phyloP scores from a whole-genome alignment of 2,329 filamentous ascomycete genomes.

The Cladorrhinum sp. region DNA sequence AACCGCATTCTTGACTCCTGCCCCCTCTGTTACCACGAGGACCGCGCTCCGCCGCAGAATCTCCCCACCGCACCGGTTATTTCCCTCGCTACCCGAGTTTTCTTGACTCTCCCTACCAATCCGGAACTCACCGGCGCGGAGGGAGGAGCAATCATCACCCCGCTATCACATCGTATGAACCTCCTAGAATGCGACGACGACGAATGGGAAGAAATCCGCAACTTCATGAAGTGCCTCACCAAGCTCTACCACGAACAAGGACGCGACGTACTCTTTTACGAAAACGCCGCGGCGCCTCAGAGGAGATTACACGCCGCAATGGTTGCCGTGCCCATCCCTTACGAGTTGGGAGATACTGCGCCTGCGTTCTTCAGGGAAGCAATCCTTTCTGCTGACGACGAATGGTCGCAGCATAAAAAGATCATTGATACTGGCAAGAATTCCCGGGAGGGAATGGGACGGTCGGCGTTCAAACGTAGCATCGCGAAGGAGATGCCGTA shows the following conservation, averaged over 20 bases:
- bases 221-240: conserved; percentile 97
- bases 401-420: conserved; percentile 95
- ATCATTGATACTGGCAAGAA: conserved; percentile 80
- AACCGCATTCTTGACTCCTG: conserved; percentile 82
- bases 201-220: conserved; percentile 98
- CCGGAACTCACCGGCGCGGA: conserved; percentile 72
- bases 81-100: conserved; percentile 80
- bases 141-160: conserved; percentile 83
- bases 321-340: conserved; percentile 82
- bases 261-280: conserved; percentile 92
- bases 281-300: conserved; percentile 83
- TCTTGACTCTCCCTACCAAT: conserved; percentile 82
- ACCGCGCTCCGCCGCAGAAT: conserved; percentile 60
- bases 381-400: conserved; percentile 80
- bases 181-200: conserved; percentile 98
- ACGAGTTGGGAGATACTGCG: conserved; percentile 83
- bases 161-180: conserved; percentile 81
- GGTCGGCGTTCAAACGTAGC: conserved; percentile 74
- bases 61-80: conserved; percentile 78
- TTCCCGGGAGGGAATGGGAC: conserved; percentile 67
- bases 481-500: conserved; percentile 97
- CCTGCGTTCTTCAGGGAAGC: conserved; percentile 96
- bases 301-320: conserved; percentile 81
- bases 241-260: conserved; percentile 93
- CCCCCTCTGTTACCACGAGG: conserved; percentile 89